Percentiles rank a stretch among this genome's conserved stretches.
These are phyloP conservation scores for Vinca minor DNA, from an alignment of 257 asterid species.

Conservation along the genomic window DNA sequence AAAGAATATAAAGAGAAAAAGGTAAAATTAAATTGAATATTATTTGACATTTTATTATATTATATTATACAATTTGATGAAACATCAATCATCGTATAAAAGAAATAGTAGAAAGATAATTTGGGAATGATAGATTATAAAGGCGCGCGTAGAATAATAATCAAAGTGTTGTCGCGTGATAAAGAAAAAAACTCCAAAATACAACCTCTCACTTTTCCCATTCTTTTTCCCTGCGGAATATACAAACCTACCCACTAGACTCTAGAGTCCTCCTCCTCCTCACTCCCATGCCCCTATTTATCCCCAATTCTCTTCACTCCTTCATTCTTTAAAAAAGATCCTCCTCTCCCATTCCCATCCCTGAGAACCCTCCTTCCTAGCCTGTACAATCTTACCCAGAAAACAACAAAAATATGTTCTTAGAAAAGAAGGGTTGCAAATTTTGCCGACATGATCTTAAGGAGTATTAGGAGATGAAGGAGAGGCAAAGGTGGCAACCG, in stretches of 20 bases:
- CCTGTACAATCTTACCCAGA: neutral
- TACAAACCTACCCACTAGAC: neutral
- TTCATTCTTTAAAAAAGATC: constrained; percentile 1
- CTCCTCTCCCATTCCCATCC: constrained; percentile 1
- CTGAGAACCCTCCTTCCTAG: neutral
- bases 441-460: neutral
- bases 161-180: neutral
- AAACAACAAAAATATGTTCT: neutral
- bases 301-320: neutral
- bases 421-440: neutral
- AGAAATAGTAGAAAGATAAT: too few species aligned
- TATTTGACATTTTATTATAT: too few species aligned
- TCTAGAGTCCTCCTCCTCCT: neutral
- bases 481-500: constrained; percentile 81
- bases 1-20: too few species aligned
- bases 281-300: neutral
- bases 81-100: too few species aligned
- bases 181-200: neutral
- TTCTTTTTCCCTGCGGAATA: neutral
- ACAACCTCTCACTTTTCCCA: too few species aligned
- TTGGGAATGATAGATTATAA: too few species aligned
- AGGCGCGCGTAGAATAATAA: neutral
- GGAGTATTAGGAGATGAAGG: constrained; percentile 44
- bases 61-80: too few species aligned
- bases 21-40: too few species aligned